Conservation (phyloP, 2,329 filamentous ascomycete genomes). For the Dactylellina haptotyla region DNA sequence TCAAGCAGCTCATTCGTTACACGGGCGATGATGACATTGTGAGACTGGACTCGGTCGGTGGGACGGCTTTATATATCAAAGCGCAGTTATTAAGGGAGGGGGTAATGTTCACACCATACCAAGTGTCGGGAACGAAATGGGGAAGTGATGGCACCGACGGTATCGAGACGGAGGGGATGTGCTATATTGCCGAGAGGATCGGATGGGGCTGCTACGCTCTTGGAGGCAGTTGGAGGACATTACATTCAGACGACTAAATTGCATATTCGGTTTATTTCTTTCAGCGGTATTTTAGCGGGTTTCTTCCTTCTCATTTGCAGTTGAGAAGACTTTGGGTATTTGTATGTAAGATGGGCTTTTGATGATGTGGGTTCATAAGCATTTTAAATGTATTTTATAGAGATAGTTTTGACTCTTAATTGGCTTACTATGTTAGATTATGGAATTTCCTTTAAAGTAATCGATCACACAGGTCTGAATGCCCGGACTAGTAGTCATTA, state of each 20-base stretch:
- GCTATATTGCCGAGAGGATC: constrained; percentile 59
- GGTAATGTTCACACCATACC: constrained; percentile 60
- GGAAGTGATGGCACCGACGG: constrained; percentile 60
- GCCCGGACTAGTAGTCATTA: not conserved
- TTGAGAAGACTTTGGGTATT: no score
- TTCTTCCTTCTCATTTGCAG: no score
- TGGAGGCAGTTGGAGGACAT: constrained; percentile 58
- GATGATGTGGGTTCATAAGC: no score
- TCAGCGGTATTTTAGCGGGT: no score
- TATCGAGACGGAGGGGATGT: constrained; percentile 61
- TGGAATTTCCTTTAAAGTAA: no score
- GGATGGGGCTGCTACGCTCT: constrained; percentile 59
- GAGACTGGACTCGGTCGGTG: constrained; percentile 61
- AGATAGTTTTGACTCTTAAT: no score
- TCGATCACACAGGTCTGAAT: no score
- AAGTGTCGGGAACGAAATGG: constrained; percentile 61
- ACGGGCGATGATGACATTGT: constrained; percentile 59
- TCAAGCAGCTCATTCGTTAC: constrained; percentile 53
- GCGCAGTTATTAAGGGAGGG: constrained; percentile 60
- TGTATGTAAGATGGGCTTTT: no score
- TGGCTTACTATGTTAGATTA: no score
- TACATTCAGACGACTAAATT: constrained; percentile 57
- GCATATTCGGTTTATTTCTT: not conserved
- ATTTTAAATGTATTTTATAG: no score
- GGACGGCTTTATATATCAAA: constrained; percentile 60